A percentile compares a stretch with the other conserved stretches of the same genome.
Evolutionary conservation across 352 stramenopile species (phyloP).

Genomic region (Heterotrichella gracilis): DNA sequence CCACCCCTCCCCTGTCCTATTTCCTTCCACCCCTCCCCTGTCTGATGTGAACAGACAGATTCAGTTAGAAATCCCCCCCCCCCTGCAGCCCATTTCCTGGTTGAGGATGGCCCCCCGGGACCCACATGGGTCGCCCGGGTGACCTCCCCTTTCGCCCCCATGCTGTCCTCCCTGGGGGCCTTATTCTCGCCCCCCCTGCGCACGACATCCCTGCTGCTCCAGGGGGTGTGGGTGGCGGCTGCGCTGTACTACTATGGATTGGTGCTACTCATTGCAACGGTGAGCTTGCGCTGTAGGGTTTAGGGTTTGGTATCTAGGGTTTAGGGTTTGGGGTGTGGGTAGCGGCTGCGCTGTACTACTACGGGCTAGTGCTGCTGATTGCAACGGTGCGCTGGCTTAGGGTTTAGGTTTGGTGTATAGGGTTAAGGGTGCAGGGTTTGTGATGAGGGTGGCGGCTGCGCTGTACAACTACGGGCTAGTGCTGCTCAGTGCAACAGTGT

Average conservation of each 20-base stretch:
- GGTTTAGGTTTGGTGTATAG: too few relatives aligned
- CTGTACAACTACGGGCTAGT: conserved; percentile 18
- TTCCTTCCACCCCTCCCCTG: too few relatives aligned
- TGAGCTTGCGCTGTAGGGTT: too few relatives aligned
- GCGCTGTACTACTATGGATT: conserved; percentile 19
- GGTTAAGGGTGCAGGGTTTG: too few relatives aligned
- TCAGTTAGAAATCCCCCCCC: neutral
- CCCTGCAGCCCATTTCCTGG: neutral
- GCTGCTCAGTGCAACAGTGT: too few relatives aligned
- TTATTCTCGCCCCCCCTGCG: conserved; percentile 14
- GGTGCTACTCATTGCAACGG: too few relatives aligned
- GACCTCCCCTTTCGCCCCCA: neutral
- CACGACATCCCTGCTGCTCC: conserved; percentile 14
- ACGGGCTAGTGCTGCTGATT: conserved; percentile 20
- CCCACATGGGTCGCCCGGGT: neutral
- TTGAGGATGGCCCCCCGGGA: neutral
- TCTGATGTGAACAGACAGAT: neutral
- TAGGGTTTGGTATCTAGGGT: too few relatives aligned
- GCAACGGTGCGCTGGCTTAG: too few relatives aligned
- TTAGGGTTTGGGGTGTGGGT: conserved; percentile 19
- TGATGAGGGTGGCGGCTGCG: conserved; percentile 18
- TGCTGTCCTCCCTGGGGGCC: neutral
- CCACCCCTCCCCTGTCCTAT: too few relatives aligned
- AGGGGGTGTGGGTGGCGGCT: conserved; percentile 17
- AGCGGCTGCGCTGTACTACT: conserved; percentile 17